phyloP scores from a whole-genome alignment of 345 rosid species.

The Anacardium occidentale region DNA sequence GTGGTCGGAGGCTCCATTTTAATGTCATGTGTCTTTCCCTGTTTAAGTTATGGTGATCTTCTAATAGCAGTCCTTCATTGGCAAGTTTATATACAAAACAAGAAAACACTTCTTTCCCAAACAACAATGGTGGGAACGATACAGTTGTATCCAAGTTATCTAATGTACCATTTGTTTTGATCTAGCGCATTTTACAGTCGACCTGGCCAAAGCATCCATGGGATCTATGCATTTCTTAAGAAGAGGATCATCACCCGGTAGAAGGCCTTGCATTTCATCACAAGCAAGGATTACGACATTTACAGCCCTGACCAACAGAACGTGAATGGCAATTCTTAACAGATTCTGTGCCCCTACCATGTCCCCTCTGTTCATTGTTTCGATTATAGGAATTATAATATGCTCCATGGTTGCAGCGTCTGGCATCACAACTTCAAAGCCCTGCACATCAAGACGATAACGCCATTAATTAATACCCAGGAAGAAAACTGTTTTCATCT shows the following conservation, averaged over 20 bases:
- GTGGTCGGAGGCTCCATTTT: not conserved
- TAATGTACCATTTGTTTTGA: constrained; percentile 17
- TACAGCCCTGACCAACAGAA: constrained; percentile 59
- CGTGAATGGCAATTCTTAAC: constrained; percentile 55
- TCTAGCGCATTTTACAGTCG: constrained; percentile 54
- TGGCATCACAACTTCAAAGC: constrained; percentile 67
- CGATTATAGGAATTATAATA: constrained; percentile 47
- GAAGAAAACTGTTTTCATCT: no score
- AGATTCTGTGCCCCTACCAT: constrained; percentile 64
- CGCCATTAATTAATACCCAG: not conserved
- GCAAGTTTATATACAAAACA: not conserved
- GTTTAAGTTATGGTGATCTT: not conserved
- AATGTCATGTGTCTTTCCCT: not conserved
- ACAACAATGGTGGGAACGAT: not conserved
- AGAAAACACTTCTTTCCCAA: not conserved
- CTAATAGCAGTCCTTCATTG: not conserved
- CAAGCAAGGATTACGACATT: constrained; percentile 60
- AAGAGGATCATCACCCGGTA: constrained; percentile 62
- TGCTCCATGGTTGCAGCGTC: constrained; percentile 61
- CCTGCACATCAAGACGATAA: constrained; percentile 35
- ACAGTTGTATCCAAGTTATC: constrained; percentile 14
- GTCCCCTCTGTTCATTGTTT: constrained; percentile 48
- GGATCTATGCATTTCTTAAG: constrained; percentile 59
- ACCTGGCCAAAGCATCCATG: constrained; percentile 62
- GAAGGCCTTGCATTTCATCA: constrained; percentile 48